These are phyloP conservation scores for Pisolithus orientalis DNA, from an alignment of 768 basidiomycete species.

Conservation along the genomic window DNA sequence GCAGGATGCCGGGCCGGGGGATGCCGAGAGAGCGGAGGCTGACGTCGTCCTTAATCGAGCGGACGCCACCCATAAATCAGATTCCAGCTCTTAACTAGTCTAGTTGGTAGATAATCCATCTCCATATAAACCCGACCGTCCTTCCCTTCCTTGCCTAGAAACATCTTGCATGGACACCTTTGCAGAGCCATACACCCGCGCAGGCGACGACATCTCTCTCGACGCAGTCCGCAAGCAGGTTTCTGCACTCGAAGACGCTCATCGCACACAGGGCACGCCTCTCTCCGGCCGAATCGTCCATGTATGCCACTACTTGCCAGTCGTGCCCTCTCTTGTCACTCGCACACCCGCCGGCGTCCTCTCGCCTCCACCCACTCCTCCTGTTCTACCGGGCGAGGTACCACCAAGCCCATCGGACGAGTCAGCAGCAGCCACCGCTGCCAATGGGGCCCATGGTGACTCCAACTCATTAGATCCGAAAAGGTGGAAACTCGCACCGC, in stretches of 20 bases:
- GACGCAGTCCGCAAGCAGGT: slow-evolving; percentile 73
- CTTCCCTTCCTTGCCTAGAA: too few relatives aligned
- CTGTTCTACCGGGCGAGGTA: slow-evolving; percentile 46
- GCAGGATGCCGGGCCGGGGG: too few relatives aligned
- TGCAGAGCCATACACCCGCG: slow-evolving; percentile 60
- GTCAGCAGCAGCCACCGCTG: slow-evolving; percentile 5
- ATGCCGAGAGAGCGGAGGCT: too few relatives aligned
- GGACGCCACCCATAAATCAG: too few relatives aligned
- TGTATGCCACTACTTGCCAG: slow-evolving; percentile 85
- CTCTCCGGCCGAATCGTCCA: slow-evolving; percentile 89
- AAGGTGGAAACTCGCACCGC: slow-evolving; percentile 69
- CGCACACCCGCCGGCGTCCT: slow-evolving; percentile 40
- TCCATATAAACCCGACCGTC: too few relatives aligned
- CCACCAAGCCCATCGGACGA: slow-evolving; percentile 27
- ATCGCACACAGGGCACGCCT: slow-evolving; percentile 59
- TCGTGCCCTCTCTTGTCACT: slow-evolving; percentile 56
- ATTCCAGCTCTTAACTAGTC: too few relatives aligned
- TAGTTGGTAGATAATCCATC: too few relatives aligned
- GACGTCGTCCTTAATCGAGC: too few relatives aligned
- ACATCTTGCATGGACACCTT: slow-evolving; percentile 57
- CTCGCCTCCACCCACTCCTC: slow-evolving; percentile 78
- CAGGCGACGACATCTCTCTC: slow-evolving; percentile 61
- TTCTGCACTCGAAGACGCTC: slow-evolving; percentile 62
- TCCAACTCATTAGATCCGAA: slow-evolving; percentile 11
- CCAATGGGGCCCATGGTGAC: neutral